Percentiles rank a stretch among this genome's conserved stretches.
Evolutionary conservation across 441 rosid genomes (phyloP).

Genomic region (Manihot esculenta): DNA sequence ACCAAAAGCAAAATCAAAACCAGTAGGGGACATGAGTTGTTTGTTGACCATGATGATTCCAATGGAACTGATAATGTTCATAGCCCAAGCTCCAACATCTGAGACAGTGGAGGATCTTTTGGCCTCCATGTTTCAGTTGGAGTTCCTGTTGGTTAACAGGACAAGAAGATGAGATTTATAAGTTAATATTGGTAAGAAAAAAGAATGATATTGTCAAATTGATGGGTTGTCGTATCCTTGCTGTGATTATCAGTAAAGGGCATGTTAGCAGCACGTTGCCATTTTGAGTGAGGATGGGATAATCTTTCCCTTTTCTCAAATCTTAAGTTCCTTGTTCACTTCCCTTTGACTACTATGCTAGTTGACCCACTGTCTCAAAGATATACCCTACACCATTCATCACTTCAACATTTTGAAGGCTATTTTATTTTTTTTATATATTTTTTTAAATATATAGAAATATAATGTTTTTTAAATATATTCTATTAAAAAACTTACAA

Average conservation of each 20-base stretch:
- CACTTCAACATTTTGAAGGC: too few species aligned
- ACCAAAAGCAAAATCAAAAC: constrained; percentile 32
- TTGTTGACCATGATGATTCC: constrained; percentile 89
- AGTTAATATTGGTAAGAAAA: neutral
- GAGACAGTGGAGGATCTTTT: constrained; percentile 43
- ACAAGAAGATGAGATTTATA: neutral
- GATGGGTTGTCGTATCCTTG: neutral
- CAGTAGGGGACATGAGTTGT: constrained; percentile 79
- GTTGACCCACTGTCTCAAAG: neutral
- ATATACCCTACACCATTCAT: too few species aligned
- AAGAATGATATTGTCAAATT: too few species aligned
- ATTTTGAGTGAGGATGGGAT: too few species aligned
- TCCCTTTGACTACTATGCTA: neutral
- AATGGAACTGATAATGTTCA: constrained; percentile 79
- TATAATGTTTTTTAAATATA: too few species aligned
- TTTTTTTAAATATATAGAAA: too few species aligned
- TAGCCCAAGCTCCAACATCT: constrained; percentile 83
- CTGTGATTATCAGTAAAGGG: neutral
- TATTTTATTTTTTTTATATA: too few species aligned
- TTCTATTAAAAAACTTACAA: too few species aligned
- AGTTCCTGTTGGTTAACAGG: neutral
- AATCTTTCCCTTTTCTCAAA: constrained; percentile 11
- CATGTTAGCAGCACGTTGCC: too few species aligned
- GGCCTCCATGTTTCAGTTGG: constrained; percentile 17
- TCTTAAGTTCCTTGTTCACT: constrained; percentile 13